A percentile compares a stretch with the other conserved stretches of the same genome.
phyloP scores from a whole-genome alignment of 495 filamentous ascomycete species.

The Penicillium macrosclerotiorum region DNA sequence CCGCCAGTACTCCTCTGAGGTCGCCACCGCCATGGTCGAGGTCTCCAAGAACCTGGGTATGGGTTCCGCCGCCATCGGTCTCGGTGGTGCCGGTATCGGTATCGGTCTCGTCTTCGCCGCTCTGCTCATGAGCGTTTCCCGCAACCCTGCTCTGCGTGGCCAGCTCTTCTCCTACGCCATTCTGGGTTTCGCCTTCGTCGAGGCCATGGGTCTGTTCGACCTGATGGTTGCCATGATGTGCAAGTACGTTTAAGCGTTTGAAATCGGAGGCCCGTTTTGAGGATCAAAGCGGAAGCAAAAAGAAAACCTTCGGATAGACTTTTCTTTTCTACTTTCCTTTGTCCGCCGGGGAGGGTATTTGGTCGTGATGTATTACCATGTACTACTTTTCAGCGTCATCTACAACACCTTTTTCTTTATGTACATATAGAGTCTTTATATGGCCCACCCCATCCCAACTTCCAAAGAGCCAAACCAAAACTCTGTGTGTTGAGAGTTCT shows the following conservation, averaged over 20 bases:
- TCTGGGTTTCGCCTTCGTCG: conserved; percentile 90
- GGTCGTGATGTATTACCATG: conserved; percentile 41
- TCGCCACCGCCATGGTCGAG: conserved; percentile 80
- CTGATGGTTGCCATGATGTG: conserved; percentile 90
- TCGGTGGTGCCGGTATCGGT: conserved; percentile 89
- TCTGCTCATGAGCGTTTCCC: conserved; percentile 78
- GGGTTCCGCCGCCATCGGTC: conserved; percentile 83
- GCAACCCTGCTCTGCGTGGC: conserved; percentile 85
- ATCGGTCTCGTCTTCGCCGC: conserved; percentile 89
- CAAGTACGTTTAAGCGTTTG: conserved; percentile 57
- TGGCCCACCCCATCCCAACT: conserved; percentile 34
- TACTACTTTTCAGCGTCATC: conserved; percentile 41
- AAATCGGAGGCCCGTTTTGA: background rate
- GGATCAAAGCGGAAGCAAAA: conserved; percentile 18
- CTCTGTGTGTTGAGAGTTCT: conserved; percentile 32
- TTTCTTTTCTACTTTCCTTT: conserved; percentile 13
- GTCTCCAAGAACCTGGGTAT: conserved; percentile 86
- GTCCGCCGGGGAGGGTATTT: conserved; percentile 34
- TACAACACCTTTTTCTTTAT: conserved; percentile 38
- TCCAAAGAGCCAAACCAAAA: conserved; percentile 36
- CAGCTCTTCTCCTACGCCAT: conserved; percentile 94
- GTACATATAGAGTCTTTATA: conserved; percentile 49
- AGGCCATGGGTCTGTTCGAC: conserved; percentile 91
- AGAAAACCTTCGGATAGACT: conserved; percentile 17
- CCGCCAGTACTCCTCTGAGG: conserved; percentile 77